Percentiles rank a stretch among this genome's conserved stretches.
Conservation (phyloP, 2,329 filamentous ascomycete species). For the Aureobasidium melanogenum region DNA sequence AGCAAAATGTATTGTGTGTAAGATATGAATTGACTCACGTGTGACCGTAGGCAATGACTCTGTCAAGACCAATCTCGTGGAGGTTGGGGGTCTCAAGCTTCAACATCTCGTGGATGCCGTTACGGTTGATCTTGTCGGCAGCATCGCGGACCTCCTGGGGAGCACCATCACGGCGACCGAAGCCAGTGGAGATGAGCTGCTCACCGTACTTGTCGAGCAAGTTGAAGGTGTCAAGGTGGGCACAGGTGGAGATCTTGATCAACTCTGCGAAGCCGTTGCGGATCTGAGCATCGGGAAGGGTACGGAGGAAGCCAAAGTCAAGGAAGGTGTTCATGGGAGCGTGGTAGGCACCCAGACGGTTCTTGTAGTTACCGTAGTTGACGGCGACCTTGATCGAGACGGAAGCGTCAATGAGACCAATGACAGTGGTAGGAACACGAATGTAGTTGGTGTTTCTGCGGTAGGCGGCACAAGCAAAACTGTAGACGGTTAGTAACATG, state of each 20-base stretch:
- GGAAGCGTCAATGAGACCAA: constrained; percentile 65
- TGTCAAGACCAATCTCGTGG: constrained; percentile 62
- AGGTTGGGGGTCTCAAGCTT: constrained; percentile 65
- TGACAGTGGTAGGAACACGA: constrained; percentile 64
- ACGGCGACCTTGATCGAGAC: constrained; percentile 73
- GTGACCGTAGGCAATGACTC: constrained; percentile 66
- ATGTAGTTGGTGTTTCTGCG: constrained; percentile 66
- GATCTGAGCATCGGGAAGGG: constrained; percentile 58
- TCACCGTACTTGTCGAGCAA: constrained; percentile 62
- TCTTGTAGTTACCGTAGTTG: constrained; percentile 70
- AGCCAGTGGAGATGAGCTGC: constrained; percentile 55
- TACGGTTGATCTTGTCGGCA: constrained; percentile 59
- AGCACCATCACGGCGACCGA: constrained; percentile 53
- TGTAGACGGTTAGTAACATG: constrained; percentile 25
- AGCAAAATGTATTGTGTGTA: background rate
- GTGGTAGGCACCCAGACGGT: constrained; percentile 64
- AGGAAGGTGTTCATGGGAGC: constrained; percentile 64
- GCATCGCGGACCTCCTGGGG: constrained; percentile 48
- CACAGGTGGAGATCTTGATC: constrained; percentile 67
- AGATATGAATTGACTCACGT: constrained; percentile 38
- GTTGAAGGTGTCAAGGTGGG: constrained; percentile 57
- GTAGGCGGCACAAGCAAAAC: constrained; percentile 63
- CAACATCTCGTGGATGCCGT: constrained; percentile 63
- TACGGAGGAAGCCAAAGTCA: constrained; percentile 64
- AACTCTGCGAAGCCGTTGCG: constrained; percentile 66